Conservation (phyloP, 345 rosid genomes). For the Camelina laxa region DNA sequence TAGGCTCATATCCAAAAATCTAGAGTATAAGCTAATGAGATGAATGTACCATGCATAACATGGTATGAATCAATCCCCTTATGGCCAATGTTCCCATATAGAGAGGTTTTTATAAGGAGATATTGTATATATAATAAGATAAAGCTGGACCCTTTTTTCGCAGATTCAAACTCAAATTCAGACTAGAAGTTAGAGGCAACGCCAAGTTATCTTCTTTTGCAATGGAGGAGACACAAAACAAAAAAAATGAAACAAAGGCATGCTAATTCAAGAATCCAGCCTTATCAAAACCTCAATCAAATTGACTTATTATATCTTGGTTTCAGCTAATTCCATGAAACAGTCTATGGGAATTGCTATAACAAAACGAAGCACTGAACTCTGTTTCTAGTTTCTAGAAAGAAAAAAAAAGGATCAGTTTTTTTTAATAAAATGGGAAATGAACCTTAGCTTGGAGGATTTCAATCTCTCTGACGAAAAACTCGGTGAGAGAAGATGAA, state of each 20-base stretch:
- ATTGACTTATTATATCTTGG: not conserved
- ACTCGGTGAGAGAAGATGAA: slow-evolving; percentile 57
- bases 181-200: not conserved
- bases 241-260: too few relatives aligned
- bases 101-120: not conserved
- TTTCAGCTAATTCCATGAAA: not conserved
- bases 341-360: not conserved
- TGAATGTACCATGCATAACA: not conserved
- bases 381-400: not conserved
- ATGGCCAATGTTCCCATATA: too few relatives aligned
- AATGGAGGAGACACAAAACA: not conserved
- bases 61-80: too few relatives aligned
- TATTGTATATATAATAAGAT: too few relatives aligned
- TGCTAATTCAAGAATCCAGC: not conserved
- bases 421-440: not conserved
- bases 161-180: not conserved
- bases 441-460: slow-evolving; percentile 65
- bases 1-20: not conserved
- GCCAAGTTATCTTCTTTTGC: not conserved
- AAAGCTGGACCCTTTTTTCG: not conserved
- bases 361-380: not conserved
- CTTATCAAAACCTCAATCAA: not conserved
- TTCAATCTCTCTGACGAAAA: slow-evolving; percentile 63
- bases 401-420: not conserved
- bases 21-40: not conserved